Base-by-base conservation (phyloP, 495 filamentous ascomycete species). In the Aspergillus mulundensis region DNA sequence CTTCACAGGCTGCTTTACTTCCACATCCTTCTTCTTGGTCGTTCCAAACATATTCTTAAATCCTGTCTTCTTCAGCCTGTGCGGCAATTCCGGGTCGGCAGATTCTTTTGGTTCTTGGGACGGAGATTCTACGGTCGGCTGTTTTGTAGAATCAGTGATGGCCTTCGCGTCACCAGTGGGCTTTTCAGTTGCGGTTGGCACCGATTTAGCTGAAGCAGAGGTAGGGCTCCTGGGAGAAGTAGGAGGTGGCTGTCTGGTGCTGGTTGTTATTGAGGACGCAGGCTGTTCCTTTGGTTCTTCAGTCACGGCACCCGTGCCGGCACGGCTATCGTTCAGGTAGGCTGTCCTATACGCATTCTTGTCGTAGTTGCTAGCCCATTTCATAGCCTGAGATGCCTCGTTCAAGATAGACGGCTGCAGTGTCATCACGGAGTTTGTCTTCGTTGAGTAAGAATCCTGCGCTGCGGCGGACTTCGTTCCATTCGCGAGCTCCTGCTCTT, bases 341-440 rank as follows among this genome's bases (percentile, higher is more conserved):
- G 87, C 85, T 43, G 86, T 83, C 15, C 90, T 79, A 55, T 94
- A 87, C 2, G 84, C 80, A 64, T 94, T 84, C 69, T 91, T 91
- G 65, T 98, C 93, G 52, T 77, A 77, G 42, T 74, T 71, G 47
- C 59, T 74, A 10, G 93, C 89, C 94, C 94, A 98, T 68, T 96
- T 93, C 85, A 98, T 87, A 11, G 94, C 94, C 21, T 91, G 87
- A 15, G 87, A 91, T 16, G 91, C 95, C 64, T 94, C 94, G 53
- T 79, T 93, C 64, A 95, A 71, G 49, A 97, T 88, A 34, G 83
- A 81, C 8, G 92, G 87, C 66, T 96, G 91, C 39, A 97, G 79
- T 12, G 92, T 96, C 62, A 97, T 81, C 20, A 96, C 84, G 48
- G 94, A 97, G 71, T 87, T 92, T 0, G 94, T 97, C 78, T 91